Base-by-base conservation (phyloP, 306 rosid species). In the Dalbergia cultrata region DNA sequence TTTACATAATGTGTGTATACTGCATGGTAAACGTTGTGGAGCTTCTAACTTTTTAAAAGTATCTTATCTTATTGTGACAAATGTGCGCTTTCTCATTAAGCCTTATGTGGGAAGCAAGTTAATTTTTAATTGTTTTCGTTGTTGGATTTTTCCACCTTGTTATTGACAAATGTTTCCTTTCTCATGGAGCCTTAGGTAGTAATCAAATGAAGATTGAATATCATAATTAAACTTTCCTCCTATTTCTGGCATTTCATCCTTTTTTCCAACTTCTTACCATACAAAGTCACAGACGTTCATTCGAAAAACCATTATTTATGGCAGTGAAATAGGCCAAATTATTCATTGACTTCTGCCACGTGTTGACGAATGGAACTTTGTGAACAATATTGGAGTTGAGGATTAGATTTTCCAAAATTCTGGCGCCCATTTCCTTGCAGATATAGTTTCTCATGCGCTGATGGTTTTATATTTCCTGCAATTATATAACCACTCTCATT, bases 281-380 rank as follows among this genome's bases (percentile, higher is more conserved):
- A 18, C 26, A 31, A 41, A 72, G 72, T 52, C 75, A 63, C 66
- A 18, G 39, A 45, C 43, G 7, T 84, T 81, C 22, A 52, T 80
- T 83, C 62, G 56, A 72, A 86, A 79, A 80, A 33, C 9, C 7
- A 33, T n/a, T 41, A 53, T 60, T 83, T 50, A 67, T 72, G 81
- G 80, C 54, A 67, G 70, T 77, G 87, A 77, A 76, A 54, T 56
- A 18, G 5, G 69, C 81, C 83, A 57, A 85, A 82, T 18, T 47
- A 47, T 75, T 73, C 11, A 45, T 54, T 72, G 85, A 84, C 88
- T 60, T 61, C 47, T 71, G 62, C 75, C 26, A 10, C 50, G 44
- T 77, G n/a, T 85, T 53, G 83, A 76, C 72, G 72, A 41, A 58
- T 69, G 41, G 64, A 7, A 39, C n/a, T 11, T 72, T 56, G 11